Evolutionary conservation across 768 basidiomycete genomes (phyloP), one percentile per base, ranked within the genome.

Genomic region (Macrolepiota dolichaula): DNA sequence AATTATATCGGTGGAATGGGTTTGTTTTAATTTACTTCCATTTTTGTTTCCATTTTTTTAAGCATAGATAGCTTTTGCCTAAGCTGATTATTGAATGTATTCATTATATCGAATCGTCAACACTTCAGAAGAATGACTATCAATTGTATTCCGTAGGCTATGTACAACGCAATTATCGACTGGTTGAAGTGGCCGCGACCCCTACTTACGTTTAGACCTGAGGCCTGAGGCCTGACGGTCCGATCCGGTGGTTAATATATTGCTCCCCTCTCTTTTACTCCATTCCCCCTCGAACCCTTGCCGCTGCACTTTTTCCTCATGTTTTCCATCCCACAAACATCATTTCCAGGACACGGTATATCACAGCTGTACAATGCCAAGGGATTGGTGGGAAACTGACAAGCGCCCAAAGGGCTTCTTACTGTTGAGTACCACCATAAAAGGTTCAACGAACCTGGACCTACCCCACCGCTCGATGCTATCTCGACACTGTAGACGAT

Each of bases 1-100:
- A 55, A 37, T 27, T 55, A 49, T 37, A 54, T 60, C 12, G 52
- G 35, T 11, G 59, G 59, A n/a, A 60, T 61, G 53, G 52, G 52
- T 13, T 25, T 61, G 52, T 61, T 61, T 49, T 61, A 19, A 61
- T 36, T 35, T 9, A 13, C 29, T 35, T 7, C 35, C 2, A 4
- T 32, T 58, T 22, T 38, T 25, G 17, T 58, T 22, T 49, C 19
- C 22, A 22, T n/a, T 5, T 22, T 1, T 24, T 24, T 38, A 37
- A 24, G 15, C 19, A n/a, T 58, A 25, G 15, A 51, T 29, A 22
- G 29, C 10, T 50, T 37, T 50, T 24, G 24, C 36, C 32, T 51
- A 12, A 11, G 17, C 29, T 32, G n/a, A 40, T 44, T 46, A 19
- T 55, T 27, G 38, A 24, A 24, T 40, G 12, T 44, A 22, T 19